phyloP scores from a whole-genome alignment of 2,329 filamentous ascomycete species.

The Ciborinia camelliae region DNA sequence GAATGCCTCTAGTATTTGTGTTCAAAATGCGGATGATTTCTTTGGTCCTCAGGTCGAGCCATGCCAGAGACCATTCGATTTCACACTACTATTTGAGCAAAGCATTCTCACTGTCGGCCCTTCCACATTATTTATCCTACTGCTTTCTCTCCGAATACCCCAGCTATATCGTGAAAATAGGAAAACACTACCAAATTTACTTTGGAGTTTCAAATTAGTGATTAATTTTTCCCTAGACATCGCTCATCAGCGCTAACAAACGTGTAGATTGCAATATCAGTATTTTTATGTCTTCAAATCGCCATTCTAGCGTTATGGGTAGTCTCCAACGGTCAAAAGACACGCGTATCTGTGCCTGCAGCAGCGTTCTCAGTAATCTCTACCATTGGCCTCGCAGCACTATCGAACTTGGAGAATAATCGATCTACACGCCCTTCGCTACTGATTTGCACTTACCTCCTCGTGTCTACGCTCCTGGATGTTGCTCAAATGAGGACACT shows the following conservation, averaged over 20 bases:
- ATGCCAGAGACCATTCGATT: constrained; percentile 24
- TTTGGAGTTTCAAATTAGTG: not conserved
- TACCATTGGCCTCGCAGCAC: not conserved
- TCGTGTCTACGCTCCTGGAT: constrained; percentile 21
- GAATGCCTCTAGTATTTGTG: constrained; percentile 38
- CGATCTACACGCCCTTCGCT: constrained; percentile 21
- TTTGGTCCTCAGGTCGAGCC: constrained; percentile 10
- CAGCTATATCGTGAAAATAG: not conserved
- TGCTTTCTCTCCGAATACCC: not conserved
- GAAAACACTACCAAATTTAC: constrained; percentile 2
- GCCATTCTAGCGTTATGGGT: not conserved
- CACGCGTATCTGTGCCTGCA: not conserved
- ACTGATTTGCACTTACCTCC: constrained; percentile 21
- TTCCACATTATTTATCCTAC: constrained; percentile 17
- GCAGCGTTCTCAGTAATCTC: not conserved
- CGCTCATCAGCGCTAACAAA: not conserved
- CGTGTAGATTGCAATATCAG: not conserved
- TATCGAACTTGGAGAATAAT: constrained; percentile 23
- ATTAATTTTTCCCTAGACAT: not conserved
- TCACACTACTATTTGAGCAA: constrained; percentile 31
- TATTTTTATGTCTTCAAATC: not conserved
- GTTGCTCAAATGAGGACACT: constrained; percentile 20
- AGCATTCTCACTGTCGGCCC: constrained; percentile 28
- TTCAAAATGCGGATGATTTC: constrained; percentile 1
- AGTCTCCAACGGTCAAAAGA: not conserved